Evolutionary conservation across 2,329 filamentous ascomycete species (phyloP).

Genomic region (Epichloe baconii): DNA sequence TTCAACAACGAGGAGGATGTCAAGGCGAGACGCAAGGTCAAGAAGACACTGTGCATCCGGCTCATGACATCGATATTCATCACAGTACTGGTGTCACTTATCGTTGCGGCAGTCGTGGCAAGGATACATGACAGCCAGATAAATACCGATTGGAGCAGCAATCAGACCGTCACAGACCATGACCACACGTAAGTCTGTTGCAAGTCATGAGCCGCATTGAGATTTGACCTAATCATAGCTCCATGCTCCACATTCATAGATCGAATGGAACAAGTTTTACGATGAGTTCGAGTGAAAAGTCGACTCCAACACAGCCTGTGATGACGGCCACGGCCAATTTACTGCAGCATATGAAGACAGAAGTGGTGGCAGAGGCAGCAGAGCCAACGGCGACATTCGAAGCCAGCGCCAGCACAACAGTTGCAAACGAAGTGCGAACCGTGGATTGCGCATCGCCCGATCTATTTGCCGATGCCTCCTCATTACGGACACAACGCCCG

Average conservation of each 20-base stretch:
- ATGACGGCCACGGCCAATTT: not conserved
- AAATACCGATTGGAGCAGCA: not conserved
- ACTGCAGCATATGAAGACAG: not conserved
- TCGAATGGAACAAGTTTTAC: slow-evolving; percentile 6
- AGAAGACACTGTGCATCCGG: slow-evolving; percentile 9
- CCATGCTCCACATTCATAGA: not conserved
- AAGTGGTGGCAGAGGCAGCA: not conserved
- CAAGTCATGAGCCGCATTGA: too few species aligned
- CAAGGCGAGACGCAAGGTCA: slow-evolving; percentile 7
- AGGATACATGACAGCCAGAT: slow-evolving; percentile 8
- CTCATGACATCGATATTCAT: slow-evolving; percentile 13
- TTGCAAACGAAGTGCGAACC: not conserved
- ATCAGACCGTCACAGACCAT: not conserved
- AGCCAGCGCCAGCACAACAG: not conserved
- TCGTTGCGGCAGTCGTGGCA: slow-evolving; percentile 13
- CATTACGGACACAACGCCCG: not conserved
- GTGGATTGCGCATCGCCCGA: slow-evolving; percentile 2
- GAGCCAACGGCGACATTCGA: not conserved
- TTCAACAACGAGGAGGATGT: not conserved
- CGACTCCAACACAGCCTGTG: not conserved
- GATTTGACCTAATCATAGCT: too few species aligned
- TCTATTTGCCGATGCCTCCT: not conserved
- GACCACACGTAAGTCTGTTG: not conserved
- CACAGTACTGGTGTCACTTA: slow-evolving; percentile 12
- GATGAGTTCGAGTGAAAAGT: not conserved